These are phyloP conservation scores for Neurospora sp. DNA, from an alignment of 495 filamentous ascomycete genomes.

Conservation along the genomic window DNA sequence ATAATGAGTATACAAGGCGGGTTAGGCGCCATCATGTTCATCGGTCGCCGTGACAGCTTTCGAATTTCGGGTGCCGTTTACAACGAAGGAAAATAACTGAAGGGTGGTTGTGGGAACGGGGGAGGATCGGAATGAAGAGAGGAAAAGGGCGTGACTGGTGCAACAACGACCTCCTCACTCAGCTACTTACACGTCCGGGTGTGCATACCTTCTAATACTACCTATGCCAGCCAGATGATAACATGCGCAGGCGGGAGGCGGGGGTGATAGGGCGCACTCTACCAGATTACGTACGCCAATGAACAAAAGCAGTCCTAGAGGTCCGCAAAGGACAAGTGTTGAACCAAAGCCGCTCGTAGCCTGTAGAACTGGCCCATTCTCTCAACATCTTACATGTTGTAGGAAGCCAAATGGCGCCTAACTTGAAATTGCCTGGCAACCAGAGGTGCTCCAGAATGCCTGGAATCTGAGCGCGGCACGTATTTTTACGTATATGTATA, in stretches of 20 bases:
- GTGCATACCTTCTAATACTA: not conserved
- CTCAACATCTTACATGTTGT: not conserved
- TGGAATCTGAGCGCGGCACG: not conserved
- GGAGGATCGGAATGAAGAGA: not conserved
- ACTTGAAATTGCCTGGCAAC: not conserved
- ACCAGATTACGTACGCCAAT: not conserved
- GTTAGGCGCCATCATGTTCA: slow-evolving; percentile 16
- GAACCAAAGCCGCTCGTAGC: not conserved
- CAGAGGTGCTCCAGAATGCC: not conserved
- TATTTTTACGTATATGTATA: not conserved
- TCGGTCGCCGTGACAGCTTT: not conserved
- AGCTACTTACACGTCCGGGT: not conserved
- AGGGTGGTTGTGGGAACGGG: not conserved
- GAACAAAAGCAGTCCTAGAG: not conserved
- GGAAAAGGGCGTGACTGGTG: not conserved
- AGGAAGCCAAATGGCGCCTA: not conserved
- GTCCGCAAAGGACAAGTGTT: not conserved
- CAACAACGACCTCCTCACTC: not conserved
- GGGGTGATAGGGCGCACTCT: not conserved
- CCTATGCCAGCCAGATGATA: not conserved
- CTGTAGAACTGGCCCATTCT: not conserved
- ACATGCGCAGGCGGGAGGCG: not conserved
- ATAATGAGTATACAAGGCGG: slow-evolving; percentile 65
- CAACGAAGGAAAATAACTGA: slow-evolving; percentile 17
- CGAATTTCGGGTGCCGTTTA: slow-evolving; percentile 37